Evolutionary conservation across 2,329 filamentous ascomycete species (phyloP), one percentile per base, ranked within the genome.

Genomic region (Talaromyces sp.): DNA sequence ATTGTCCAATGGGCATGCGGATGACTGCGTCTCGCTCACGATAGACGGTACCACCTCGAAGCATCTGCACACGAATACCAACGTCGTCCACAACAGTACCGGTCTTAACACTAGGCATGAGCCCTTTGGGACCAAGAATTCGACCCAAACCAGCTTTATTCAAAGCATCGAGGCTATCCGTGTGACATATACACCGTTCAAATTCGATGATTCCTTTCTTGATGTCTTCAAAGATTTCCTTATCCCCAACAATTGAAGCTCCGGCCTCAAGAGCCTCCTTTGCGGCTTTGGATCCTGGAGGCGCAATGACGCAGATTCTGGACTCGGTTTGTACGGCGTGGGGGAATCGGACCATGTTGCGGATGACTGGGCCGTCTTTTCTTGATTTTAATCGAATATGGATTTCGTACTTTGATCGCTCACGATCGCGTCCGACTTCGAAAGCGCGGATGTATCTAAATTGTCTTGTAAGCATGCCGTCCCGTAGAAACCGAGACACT

Each of bases 71-170:
- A 39, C 88, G 85, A n/a, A 83, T 78, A 62, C 85, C 85, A 16
- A 97, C 85, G 75, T 96, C 90, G 73, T 86, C 89, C 27, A 96
- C 92, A 64, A 99, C 90, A 0, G 95, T 98, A 69, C 92, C 93
- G 67, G 87, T 87, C 83, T 97, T 97, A 66, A 85, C 81, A 76
- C 87, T 96, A 6, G 95, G 95, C 95, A 99, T 98, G 73, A 99
- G 79, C 2, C 93, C 93, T 78, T 87, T 89, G 54, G 96, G 95
- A 73, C 95, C 95, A 22, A 99, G 83, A 50, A 97, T 85, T 69
- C 89, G 86, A 68, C 90, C 94, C 68, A 99, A 77, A 0, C 86
- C 87, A 41, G 93, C 90, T 82, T 95, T 93, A 75, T 89, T 90
- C 72, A 99, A 82, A 64, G 90, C 92, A 61, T 85, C 84, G 70